Percentiles rank a stretch among this genome's conserved stretches.
phyloP scores from a whole-genome alignment of 2,329 filamentous ascomycete species.

The Chrysoporthe puriensis region DNA sequence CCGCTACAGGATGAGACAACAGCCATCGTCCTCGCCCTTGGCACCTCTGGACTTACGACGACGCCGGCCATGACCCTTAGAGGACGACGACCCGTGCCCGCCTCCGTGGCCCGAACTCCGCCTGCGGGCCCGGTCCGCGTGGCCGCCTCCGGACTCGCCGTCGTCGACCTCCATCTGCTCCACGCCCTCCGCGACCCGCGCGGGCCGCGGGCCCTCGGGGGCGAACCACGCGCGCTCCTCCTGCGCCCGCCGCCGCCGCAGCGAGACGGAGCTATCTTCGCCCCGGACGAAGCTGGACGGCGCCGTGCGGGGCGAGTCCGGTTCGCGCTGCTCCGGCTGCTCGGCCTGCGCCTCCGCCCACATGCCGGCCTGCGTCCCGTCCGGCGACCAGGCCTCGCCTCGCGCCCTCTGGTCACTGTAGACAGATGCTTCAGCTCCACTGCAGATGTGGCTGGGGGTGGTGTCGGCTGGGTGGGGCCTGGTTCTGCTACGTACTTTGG shows the following conservation, averaged over 20 bases:
- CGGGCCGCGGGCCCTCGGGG: background rate
- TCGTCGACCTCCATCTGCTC: background rate
- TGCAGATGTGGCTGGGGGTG: too few relatives aligned
- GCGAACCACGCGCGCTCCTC: constrained; percentile 5
- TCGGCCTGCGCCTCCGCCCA: background rate
- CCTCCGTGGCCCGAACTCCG: too few relatives aligned
- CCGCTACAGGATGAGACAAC: background rate
- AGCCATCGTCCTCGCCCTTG: background rate
- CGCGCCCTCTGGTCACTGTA: too few relatives aligned
- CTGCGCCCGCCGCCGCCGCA: background rate
- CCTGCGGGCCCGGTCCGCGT: too few relatives aligned
- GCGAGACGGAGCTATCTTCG: background rate
- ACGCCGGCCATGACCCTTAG: background rate
- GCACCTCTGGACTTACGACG: background rate
- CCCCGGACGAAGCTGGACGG: background rate
- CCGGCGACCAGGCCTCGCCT: too few relatives aligned
- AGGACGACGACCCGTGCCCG: background rate
- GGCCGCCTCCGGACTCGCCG: too few relatives aligned
- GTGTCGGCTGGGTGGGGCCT: too few relatives aligned
- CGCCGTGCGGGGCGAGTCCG: background rate
- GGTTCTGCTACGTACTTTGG: background rate
- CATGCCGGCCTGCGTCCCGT: too few relatives aligned
- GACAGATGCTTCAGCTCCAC: too few relatives aligned
- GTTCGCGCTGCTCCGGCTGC: background rate
- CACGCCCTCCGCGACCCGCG: background rate